Evolutionary conservation across 2,329 filamentous ascomycete genomes (phyloP).

Genomic region (Cercospora sp.): DNA sequence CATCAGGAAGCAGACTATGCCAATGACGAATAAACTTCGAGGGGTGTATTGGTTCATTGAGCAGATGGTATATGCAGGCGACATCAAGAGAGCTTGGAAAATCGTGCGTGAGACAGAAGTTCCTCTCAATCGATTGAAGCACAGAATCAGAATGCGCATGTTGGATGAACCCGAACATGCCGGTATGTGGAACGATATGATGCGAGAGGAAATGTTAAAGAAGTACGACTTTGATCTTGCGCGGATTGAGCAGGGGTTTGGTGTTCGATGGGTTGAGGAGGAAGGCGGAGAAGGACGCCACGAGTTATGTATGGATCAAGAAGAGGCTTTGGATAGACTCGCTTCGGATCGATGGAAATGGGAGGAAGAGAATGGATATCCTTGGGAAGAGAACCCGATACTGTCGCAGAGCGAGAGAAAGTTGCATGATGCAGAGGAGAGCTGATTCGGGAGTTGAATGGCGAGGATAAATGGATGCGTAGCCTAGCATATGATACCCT

Average conservation of each 20-base stretch:
- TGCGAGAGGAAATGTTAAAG: constrained; percentile 30
- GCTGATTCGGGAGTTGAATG: background rate
- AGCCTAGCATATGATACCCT: constrained; percentile 12
- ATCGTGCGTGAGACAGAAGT: constrained; percentile 32
- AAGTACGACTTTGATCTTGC: constrained; percentile 36
- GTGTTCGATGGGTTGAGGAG: constrained; percentile 32
- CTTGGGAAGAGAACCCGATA: constrained; percentile 25
- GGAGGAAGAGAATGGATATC: constrained; percentile 36
- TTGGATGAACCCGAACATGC: constrained; percentile 34
- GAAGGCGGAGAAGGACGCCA: constrained; percentile 31
- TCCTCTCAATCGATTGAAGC: constrained; percentile 28
- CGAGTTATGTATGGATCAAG: constrained; percentile 31
- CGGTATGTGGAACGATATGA: constrained; percentile 29
- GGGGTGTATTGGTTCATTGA: constrained; percentile 41
- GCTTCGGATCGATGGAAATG: constrained; percentile 28
- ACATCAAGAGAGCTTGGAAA: constrained; percentile 35
- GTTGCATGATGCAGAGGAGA: constrained; percentile 31
- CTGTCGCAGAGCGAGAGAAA: constrained; percentile 24
- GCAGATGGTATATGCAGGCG: constrained; percentile 36
- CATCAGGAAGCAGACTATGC: background rate
- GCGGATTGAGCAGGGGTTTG: constrained; percentile 36
- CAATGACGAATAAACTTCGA: constrained; percentile 31
- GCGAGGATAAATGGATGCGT: background rate
- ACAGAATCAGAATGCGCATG: constrained; percentile 26
- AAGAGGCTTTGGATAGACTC: constrained; percentile 34